phyloP scores from a whole-genome alignment of 257 asterid species.

The Datura wrightii region DNA sequence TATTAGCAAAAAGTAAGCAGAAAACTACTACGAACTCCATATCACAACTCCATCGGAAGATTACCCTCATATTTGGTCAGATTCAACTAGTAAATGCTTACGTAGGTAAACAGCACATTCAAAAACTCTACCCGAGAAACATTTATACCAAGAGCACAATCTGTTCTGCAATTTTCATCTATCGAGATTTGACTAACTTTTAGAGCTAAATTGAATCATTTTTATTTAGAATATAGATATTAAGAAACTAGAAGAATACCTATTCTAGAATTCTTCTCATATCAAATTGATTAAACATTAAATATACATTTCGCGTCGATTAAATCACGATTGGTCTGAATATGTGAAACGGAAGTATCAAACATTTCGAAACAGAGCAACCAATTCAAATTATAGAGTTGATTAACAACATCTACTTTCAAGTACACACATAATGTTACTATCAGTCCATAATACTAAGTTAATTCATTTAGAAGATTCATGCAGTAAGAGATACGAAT shows the following conservation, averaged over 20 bases:
- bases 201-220: background rate
- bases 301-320: background rate
- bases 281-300: background rate
- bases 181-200: background rate
- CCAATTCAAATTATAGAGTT: background rate
- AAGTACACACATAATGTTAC: background rate
- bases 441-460: background rate
- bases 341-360: background rate
- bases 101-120: background rate
- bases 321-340: background rate
- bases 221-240: background rate
- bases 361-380: constrained; percentile 24
- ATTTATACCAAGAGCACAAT: background rate
- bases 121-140: background rate
- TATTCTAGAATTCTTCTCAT: background rate
- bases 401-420: background rate
- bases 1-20: background rate
- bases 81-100: background rate
- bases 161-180: background rate
- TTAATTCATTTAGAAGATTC: background rate
- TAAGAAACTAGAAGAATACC: background rate
- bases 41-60: background rate
- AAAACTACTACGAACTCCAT: background rate
- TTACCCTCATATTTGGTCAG: background rate
- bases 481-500: background rate